A percentile compares a stretch with the other conserved stretches of the same genome.
These are phyloP conservation scores for Cornus kousa DNA, from an alignment of 148 eudicot genomes.

Conservation along the genomic window DNA sequence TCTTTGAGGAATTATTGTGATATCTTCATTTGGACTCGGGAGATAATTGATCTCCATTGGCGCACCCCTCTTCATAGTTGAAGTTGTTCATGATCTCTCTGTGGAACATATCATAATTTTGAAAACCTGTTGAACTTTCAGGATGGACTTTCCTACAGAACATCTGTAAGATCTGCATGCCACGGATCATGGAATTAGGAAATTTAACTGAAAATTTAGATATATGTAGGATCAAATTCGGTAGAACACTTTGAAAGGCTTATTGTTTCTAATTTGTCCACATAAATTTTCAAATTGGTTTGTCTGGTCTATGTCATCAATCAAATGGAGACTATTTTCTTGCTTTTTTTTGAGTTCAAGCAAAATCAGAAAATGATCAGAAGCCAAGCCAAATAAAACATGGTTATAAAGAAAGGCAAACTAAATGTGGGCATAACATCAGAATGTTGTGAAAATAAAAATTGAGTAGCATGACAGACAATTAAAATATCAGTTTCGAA, in stretches of 20 bases:
- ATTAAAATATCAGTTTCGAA: neutral
- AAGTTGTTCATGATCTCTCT: slow-evolving; percentile 33
- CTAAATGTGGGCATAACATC: neutral
- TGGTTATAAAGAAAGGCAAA: neutral
- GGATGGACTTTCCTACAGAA: slow-evolving; percentile 92
- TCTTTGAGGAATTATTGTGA: slow-evolving; percentile 31
- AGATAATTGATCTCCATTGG: slow-evolving; percentile 26
- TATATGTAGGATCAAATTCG: neutral
- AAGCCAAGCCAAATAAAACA: neutral
- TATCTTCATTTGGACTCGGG: slow-evolving; percentile 40
- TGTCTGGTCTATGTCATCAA: neutral
- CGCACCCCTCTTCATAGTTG: slow-evolving; percentile 24
- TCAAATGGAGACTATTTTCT: neutral
- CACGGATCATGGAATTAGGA: slow-evolving; percentile 3
- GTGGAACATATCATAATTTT: slow-evolving; percentile 33
- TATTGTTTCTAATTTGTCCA: neutral
- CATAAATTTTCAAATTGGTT: neutral
- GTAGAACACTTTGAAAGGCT: neutral
- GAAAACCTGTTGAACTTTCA: slow-evolving; percentile 38
- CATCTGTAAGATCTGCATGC: slow-evolving; percentile 59
- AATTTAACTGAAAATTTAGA: neutral
- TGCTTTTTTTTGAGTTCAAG: neutral
- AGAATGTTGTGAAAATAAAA: too few species aligned
- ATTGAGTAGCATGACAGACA: neutral
- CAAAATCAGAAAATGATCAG: neutral